phyloP scores from a whole-genome alignment of 352 stramenopile species.

The Phytopythium boreale region DNA sequence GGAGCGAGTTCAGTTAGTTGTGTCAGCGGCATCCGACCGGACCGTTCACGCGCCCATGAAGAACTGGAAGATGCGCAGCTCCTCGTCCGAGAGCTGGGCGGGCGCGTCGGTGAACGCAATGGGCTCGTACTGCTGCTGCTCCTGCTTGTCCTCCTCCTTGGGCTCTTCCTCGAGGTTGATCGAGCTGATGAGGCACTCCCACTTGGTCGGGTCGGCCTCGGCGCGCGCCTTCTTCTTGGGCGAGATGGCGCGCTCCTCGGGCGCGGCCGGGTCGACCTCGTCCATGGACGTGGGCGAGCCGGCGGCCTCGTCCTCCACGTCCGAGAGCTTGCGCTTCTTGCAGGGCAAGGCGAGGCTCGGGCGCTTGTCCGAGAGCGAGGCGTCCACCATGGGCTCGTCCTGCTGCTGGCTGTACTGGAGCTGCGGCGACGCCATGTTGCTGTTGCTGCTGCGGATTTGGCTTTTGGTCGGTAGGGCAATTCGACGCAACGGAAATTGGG shows the following conservation, averaged over 20 bases:
- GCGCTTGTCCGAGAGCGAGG: slow-evolving; percentile 26
- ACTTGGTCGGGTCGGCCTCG: slow-evolving; percentile 30
- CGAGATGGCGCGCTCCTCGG: slow-evolving; percentile 33
- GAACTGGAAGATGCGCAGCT: slow-evolving; percentile 40
- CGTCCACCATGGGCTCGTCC: slow-evolving; percentile 16
- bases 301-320: background rate
- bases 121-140: slow-evolving; percentile 18
- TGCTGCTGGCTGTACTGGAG: slow-evolving; percentile 17
- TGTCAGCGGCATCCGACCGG: background rate
- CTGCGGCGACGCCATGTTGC: slow-evolving; percentile 19
- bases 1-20: background rate
- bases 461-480: background rate
- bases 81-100: slow-evolving; percentile 22
- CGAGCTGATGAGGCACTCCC: slow-evolving; percentile 25
- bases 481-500: slow-evolving; percentile 16
- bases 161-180: slow-evolving; percentile 16
- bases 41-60: slow-evolving; percentile 25
- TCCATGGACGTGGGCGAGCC: slow-evolving; percentile 38
- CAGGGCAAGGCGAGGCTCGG: slow-evolving; percentile 28
- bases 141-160: slow-evolving; percentile 9
- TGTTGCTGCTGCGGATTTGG: slow-evolving; percentile 1
- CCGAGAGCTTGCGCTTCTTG: slow-evolving; percentile 49
- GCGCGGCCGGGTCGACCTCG: slow-evolving; percentile 15
- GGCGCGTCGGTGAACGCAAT: slow-evolving; percentile 22
- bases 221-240: slow-evolving; percentile 44